phyloP scores from a whole-genome alignment of 495 filamentous ascomycete genomes.

The Astrocystis sublimbata region DNA sequence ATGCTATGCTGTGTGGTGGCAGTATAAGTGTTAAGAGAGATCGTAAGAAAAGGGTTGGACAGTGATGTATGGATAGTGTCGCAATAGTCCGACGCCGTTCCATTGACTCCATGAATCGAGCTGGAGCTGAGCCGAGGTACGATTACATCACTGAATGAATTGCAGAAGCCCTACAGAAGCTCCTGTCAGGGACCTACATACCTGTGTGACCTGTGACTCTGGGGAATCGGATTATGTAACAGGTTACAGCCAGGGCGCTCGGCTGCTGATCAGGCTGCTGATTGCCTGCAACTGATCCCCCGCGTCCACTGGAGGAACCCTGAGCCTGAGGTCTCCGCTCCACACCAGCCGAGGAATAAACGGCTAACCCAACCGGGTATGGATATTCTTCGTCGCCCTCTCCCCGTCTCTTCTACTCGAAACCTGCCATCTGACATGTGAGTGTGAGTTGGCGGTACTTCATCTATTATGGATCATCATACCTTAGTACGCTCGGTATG shows the following conservation, averaged over 20 bases:
- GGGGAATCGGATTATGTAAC: too few species aligned
- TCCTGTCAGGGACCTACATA: too few species aligned
- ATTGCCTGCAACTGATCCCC: neutral
- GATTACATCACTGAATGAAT: slow-evolving; percentile 34
- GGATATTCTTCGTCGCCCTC: too few species aligned
- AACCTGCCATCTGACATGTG: slow-evolving; percentile 6
- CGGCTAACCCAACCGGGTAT: neutral
- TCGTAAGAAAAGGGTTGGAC: neutral
- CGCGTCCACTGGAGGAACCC: neutral
- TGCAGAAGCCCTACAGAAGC: too few species aligned
- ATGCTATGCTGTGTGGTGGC: too few species aligned
- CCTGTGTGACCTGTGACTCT: too few species aligned
- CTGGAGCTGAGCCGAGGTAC: slow-evolving; percentile 36
- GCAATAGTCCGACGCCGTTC: neutral
- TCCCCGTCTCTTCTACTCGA: too few species aligned
- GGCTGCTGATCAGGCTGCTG: too few species aligned
- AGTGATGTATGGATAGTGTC: neutral
- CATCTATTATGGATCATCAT: too few species aligned
- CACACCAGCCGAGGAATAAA: neutral
- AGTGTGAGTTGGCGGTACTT: neutral
- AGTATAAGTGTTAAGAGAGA: neutral
- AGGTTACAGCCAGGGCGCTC: neutral
- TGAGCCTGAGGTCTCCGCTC: too few species aligned
- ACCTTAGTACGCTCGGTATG: too few species aligned
- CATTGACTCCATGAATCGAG: too few species aligned